Percentiles rank a stretch among this genome's conserved stretches.
Evolutionary conservation across 495 filamentous ascomycete genomes (phyloP).

Genomic region (Penicillium coprophilum): DNA sequence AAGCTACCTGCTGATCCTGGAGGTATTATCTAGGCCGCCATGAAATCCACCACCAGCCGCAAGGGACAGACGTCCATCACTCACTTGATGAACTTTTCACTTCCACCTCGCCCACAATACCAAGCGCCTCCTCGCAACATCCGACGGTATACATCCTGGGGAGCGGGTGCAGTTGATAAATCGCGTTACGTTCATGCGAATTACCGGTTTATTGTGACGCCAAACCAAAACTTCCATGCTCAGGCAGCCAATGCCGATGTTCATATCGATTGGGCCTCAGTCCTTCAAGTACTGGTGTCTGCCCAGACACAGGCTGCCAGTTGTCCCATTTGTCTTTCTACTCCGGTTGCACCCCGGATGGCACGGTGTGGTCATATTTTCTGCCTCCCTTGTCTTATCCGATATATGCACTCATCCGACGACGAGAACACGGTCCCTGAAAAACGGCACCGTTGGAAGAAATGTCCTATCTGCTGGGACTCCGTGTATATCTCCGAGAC

Average conservation of each 20-base stretch:
- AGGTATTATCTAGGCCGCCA: slow-evolving; percentile 56
- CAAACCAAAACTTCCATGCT: slow-evolving; percentile 70
- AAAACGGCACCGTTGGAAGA: slow-evolving; percentile 82
- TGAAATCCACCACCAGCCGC: slow-evolving; percentile 79
- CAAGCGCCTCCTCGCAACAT: slow-evolving; percentile 56
- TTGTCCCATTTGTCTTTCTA: slow-evolving; percentile 91
- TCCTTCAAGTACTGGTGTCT: slow-evolving; percentile 89
- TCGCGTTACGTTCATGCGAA: slow-evolving; percentile 95
- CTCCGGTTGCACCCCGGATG: slow-evolving; percentile 92
- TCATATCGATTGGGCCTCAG: slow-evolving; percentile 85
- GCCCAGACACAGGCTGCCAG: slow-evolving; percentile 81
- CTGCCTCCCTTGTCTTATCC: slow-evolving; percentile 88
- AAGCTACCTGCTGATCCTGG: slow-evolving; percentile 23
- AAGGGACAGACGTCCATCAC: slow-evolving; percentile 96
- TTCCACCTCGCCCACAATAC: slow-evolving; percentile 73
- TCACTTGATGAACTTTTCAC: slow-evolving; percentile 88
- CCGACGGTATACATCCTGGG: slow-evolving; percentile 74
- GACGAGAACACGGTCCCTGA: slow-evolving; percentile 60
- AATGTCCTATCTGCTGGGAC: slow-evolving; percentile 96
- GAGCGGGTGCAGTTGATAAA: slow-evolving; percentile 84
- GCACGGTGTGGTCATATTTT: slow-evolving; percentile 97
- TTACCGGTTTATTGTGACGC: slow-evolving; percentile 93
- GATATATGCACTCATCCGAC: slow-evolving; percentile 89
- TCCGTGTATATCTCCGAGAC: slow-evolving; percentile 82
- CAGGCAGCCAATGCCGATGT: slow-evolving; percentile 87